Evolutionary conservation across 2,329 filamentous ascomycete genomes (phyloP).

Genomic region (Chrysoporthe austroafricana): DNA sequence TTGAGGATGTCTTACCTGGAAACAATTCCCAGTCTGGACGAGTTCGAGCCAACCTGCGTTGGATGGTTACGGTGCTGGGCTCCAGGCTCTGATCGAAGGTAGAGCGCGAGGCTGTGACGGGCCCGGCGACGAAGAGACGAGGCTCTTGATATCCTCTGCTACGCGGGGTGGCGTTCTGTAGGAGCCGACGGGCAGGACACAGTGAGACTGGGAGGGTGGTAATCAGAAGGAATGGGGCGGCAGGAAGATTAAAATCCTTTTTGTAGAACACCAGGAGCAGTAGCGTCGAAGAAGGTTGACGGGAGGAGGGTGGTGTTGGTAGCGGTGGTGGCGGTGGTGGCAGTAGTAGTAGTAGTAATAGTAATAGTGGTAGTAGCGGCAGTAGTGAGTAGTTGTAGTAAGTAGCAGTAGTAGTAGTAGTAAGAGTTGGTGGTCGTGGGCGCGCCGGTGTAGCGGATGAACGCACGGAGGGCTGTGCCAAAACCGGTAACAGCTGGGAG

Average conservation of each 20-base stretch:
- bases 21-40: not conserved
- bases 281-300: slow-evolving; percentile 10
- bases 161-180: not conserved
- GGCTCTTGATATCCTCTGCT: not conserved
- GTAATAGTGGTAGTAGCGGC: too few relatives aligned
- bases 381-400: too few relatives aligned
- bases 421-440: slow-evolving; percentile 9
- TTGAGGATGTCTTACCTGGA: slow-evolving; percentile 25
- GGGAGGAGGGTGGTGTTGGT: too few relatives aligned
- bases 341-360: too few relatives aligned
- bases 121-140: not conserved
- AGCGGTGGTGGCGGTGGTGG: too few relatives aligned
- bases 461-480: slow-evolving; percentile 25
- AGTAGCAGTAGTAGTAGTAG: not conserved
- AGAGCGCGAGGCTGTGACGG: not conserved
- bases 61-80: not conserved
- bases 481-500: slow-evolving; percentile 28
- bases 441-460: slow-evolving; percentile 26
- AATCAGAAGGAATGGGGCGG: slow-evolving; percentile 12
- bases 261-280: slow-evolving; percentile 27
- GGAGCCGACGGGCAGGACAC: slow-evolving; percentile 11
- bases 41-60: not conserved
- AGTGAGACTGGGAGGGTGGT: slow-evolving; percentile 10
- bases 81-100: not conserved
- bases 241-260: slow-evolving; percentile 24